Percentiles rank a stretch among this genome's conserved stretches.
These are phyloP conservation scores for Tricholoma flavovirens DNA, from an alignment of 768 basidiomycete species.

Conservation along the genomic window DNA sequence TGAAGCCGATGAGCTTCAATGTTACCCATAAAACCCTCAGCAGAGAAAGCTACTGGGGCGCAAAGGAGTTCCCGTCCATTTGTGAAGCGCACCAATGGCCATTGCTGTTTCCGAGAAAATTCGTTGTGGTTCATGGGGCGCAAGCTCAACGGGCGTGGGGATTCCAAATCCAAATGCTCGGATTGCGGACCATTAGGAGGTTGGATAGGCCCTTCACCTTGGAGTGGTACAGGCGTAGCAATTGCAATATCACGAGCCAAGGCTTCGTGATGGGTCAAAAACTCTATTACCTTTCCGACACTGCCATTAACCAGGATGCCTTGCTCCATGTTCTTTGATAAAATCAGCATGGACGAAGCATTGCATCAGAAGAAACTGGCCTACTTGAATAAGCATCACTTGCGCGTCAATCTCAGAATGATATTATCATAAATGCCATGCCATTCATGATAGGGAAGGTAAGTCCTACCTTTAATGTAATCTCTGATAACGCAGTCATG, in stretches of 20 bases:
- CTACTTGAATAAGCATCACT: constrained; percentile 70
- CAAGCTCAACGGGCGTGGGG: background rate
- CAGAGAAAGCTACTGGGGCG: constrained; percentile 50
- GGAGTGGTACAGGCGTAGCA: constrained; percentile 12
- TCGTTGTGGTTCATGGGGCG: constrained; percentile 17
- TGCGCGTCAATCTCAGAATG: constrained; percentile 59
- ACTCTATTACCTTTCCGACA: constrained; percentile 47
- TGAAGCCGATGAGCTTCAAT: constrained; percentile 56
- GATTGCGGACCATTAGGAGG: background rate
- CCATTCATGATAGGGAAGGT: background rate
- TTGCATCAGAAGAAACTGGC: constrained; percentile 1
- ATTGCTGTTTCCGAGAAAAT: constrained; percentile 28
- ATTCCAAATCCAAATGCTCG: background rate
- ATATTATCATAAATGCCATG: background rate
- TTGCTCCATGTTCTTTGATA: constrained; percentile 52
- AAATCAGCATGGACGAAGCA: background rate
- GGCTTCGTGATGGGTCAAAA: constrained; percentile 46
- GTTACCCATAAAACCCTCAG: constrained; percentile 47
- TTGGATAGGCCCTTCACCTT: background rate
- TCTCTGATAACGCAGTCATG: constrained; percentile 40
- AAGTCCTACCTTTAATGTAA: constrained; percentile 44
- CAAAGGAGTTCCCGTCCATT: constrained; percentile 45
- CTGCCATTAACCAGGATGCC: constrained; percentile 65
- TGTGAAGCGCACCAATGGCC: constrained; percentile 58
- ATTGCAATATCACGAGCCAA: constrained; percentile 30